Evolutionary conservation across 306 rosid genomes (phyloP).

Genomic region (Erythrophleum fordii): DNA sequence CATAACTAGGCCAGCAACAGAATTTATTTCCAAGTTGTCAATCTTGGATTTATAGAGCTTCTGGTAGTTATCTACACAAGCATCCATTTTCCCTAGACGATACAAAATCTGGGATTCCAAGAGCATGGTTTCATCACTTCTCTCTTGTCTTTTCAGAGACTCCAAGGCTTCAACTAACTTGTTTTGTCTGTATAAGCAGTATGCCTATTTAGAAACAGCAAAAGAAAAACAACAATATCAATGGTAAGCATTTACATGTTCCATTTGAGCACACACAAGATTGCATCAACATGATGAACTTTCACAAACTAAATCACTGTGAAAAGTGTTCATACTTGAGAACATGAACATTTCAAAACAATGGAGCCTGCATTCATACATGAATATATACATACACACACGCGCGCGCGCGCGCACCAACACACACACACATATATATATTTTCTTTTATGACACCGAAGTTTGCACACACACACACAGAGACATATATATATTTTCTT

Average conservation of each 20-base stretch:
- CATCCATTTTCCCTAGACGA: constrained; percentile 89
- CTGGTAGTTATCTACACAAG: constrained; percentile 85
- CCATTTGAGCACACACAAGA: neutral
- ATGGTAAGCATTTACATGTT: constrained; percentile 18
- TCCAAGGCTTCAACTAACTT: constrained; percentile 84
- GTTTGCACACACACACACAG: neutral
- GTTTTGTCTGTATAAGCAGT: constrained; percentile 96
- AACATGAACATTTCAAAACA: constrained; percentile 29
- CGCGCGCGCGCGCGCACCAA: neutral
- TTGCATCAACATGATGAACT: constrained; percentile 7
- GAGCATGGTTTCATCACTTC: constrained; percentile 62
- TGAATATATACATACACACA: neutral
- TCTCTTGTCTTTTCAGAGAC: constrained; percentile 65
- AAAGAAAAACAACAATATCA: constrained; percentile 32
- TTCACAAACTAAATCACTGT: neutral
- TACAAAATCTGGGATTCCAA: constrained; percentile 91
- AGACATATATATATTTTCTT: no score
- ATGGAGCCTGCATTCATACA: neutral
- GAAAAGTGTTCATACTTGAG: constrained; percentile 5
- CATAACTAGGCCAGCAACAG: constrained; percentile 78
- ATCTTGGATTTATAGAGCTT: constrained; percentile 83
- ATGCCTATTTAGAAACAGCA: constrained; percentile 67
- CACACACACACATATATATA: no score
- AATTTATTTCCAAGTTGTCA: constrained; percentile 81
- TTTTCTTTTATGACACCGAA: neutral